Percentiles rank a stretch among this genome's conserved stretches.
Evolutionary conservation across 257 asterid species (phyloP).

Genomic region (Leptodermis oblonga): DNA sequence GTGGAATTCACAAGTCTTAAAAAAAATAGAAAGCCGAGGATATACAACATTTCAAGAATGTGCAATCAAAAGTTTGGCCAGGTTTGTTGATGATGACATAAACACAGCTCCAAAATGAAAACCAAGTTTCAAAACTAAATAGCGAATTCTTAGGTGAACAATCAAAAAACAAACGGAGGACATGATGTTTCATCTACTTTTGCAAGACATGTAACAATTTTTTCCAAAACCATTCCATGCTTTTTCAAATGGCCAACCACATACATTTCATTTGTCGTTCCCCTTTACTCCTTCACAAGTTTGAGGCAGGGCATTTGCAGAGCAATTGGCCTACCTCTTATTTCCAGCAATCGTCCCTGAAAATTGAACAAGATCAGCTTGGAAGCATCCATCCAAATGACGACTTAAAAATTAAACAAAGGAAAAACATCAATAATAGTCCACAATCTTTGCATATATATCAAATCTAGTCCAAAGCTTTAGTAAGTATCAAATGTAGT

Average conservation of each 20-base stretch:
- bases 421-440: too few relatives aligned
- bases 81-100: too few relatives aligned
- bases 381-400: too few relatives aligned
- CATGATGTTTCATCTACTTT: background rate
- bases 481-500: too few relatives aligned
- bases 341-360: background rate
- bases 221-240: background rate
- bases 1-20: too few relatives aligned
- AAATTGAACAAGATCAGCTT: background rate
- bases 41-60: too few relatives aligned
- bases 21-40: too few relatives aligned
- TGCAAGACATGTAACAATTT: background rate
- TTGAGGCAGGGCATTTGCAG: slow-evolving; percentile 2
- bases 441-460: too few relatives aligned
- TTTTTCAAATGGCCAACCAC: background rate
- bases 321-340: background rate
- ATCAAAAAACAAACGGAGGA: background rate
- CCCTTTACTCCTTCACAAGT: slow-evolving; percentile 1
- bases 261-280: background rate
- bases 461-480: too few relatives aligned
- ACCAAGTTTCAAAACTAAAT: background rate
- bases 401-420: too few relatives aligned
- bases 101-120: too few relatives aligned
- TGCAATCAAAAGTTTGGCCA: too few relatives aligned
- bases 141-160: background rate